Conservation (phyloP, 176 grass and related monocot species). For the Microstegium vimineum region DNA sequence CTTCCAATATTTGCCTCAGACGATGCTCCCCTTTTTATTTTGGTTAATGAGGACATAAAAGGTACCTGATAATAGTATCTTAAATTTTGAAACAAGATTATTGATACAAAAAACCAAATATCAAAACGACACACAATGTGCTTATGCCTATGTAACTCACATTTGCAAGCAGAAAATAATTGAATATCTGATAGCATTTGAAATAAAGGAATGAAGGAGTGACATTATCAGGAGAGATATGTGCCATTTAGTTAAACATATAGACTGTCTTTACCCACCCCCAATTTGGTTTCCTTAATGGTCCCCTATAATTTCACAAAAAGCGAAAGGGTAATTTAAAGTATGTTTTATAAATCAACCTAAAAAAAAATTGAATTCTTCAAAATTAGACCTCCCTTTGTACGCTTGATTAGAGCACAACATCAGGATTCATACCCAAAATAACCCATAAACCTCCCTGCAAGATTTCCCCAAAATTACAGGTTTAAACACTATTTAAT, state of each 20-base stretch:
- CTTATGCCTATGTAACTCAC: not conserved
- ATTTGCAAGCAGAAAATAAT: constrained; percentile 2
- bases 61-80: not conserved
- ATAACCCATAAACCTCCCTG: no score
- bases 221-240: constrained; percentile 12
- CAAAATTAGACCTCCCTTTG: no score
- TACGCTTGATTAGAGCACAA: no score
- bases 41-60: not conserved
- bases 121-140: not conserved
- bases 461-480: no score
- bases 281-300: no score
- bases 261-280: no score
- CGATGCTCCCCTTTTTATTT: not conserved
- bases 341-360: no score
- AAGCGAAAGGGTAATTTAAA: no score
- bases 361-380: no score
- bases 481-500: no score
- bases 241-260: not conserved
- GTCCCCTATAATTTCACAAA: no score
- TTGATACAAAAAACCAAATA: not conserved
- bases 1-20: constrained; percentile 1
- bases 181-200: not conserved
- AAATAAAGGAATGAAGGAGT: constrained; percentile 2
- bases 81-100: not conserved
- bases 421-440: no score